Conservation (phyloP, 768 basidiomycete species). For the Gelatoporia subvermispora region DNA sequence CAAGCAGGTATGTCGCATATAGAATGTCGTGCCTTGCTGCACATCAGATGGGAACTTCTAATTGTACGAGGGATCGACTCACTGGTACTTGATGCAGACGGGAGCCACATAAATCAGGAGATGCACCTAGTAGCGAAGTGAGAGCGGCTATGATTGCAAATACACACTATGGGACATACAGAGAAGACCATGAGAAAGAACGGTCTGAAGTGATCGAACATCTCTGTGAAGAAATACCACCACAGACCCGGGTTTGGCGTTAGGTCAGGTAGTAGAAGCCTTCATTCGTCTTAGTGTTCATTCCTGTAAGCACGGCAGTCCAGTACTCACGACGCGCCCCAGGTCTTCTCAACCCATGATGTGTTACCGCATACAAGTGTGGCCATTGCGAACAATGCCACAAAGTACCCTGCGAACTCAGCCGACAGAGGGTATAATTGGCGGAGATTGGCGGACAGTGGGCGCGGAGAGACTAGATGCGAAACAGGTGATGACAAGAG, state of each 20-base stretch:
- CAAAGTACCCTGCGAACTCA: slow-evolving; percentile 50
- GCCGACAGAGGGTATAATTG: slow-evolving; percentile 31
- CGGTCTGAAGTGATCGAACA: slow-evolving; percentile 96
- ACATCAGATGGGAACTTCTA: background rate
- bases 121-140: slow-evolving; percentile 55
- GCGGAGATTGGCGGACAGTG: slow-evolving; percentile 16
- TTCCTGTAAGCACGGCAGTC: background rate
- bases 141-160: background rate
- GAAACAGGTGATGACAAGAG: slow-evolving; percentile 59
- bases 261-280: slow-evolving; percentile 79
- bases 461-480: slow-evolving; percentile 57
- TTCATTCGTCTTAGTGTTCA: slow-evolving; percentile 25
- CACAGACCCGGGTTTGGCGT: slow-evolving; percentile 92
- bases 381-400: slow-evolving; percentile 44
- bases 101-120: slow-evolving; percentile 79
- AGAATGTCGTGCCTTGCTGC: slow-evolving; percentile 71
- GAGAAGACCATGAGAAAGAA: slow-evolving; percentile 96
- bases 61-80: slow-evolving; percentile 16
- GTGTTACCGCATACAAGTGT: slow-evolving; percentile 55
- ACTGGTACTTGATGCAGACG: slow-evolving; percentile 86
- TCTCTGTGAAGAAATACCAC: slow-evolving; percentile 99
- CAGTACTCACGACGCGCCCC: slow-evolving; percentile 72
- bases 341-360: slow-evolving; percentile 72
- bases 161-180: slow-evolving; percentile 37
- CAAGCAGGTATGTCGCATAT: slow-evolving; percentile 69